Base-by-base conservation (phyloP, 148 eudicot species). In the Linanthus parryae region DNA sequence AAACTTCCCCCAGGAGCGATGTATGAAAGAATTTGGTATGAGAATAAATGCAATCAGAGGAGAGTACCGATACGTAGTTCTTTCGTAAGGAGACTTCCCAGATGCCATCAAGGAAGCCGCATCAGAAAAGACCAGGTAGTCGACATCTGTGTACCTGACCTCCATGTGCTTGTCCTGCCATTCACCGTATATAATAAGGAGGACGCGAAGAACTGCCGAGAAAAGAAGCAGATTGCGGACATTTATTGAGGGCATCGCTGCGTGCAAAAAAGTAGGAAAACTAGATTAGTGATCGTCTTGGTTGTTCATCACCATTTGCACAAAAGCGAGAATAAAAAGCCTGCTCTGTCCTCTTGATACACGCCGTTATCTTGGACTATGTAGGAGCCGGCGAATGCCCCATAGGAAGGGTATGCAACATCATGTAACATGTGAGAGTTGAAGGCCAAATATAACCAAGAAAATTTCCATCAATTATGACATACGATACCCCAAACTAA, bases 121-220 rank as follows among this genome's bases (percentile, higher is more conserved):
- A 75, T 92, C 98, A 26, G 98, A 92, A 57, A 92, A 92, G 39
- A 92, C 96, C 0, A 81, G 68, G 57, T 91, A 91, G 70, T 92
- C 98, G 27, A 87, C 80, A 69, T 92, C 98, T 6, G 98, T 91
- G 64, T 91, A 91, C 58, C 96, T 77, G 50, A 87, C 96, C 69
- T 79, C 95, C 98, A 91, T 81, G 64, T 87, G 84, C 31, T 72
- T 61, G 63, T 92, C 99, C 66, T 92, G 99, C 99, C 99, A 92
- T 55, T 92, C 96, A 61, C 99, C 96, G 58, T 84, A 92, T 1
- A 87, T 31, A 52, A 92, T 87, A 57, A 92, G 56, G 41, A 76
- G 21, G 15, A 79, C 64, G 18, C 99, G 79, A 43, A 92, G 66
- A 23, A 72, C 21, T 15, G 82, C 82, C 12, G 99, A 92, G 57